Evolutionary conservation across 768 basidiomycete species (phyloP), one percentile per base, ranked within the genome.

Genomic region (Leccinum incarnatum): DNA sequence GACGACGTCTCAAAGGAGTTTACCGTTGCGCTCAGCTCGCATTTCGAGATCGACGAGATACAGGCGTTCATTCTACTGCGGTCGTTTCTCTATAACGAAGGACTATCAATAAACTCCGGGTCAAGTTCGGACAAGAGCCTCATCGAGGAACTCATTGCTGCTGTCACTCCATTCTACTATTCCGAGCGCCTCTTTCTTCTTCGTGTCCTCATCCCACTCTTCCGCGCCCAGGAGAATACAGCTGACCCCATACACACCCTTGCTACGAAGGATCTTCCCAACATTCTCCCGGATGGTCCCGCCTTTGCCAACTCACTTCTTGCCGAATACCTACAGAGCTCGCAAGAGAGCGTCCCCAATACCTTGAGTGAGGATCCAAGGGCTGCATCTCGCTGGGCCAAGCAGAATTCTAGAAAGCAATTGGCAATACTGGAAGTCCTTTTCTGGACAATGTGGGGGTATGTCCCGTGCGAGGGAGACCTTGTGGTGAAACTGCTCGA

Each of bases 401-500:
- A 88, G 74, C 87, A 93, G 71, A 88, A 84, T 66, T 68, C 81
- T 32, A 83, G 82, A 66, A 88, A 95, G 67, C 95, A 96, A 70
- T 75, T 93, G 45, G 85, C 86, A 11, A 69, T 94, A 46, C 76
- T 97, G 51, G 93, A 97, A 63, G 83, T 95, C 34, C 78, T 97
- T 48, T 98, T 97, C 73, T 92, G 91, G 84, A 81, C 86, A 5
- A 87, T 94, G 83, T 95, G 89, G 86, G 85, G 82, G 12, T 87
- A 84, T 57, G 82, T 83, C 11, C 73, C 86, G 0, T 87, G 90
- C 64, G 81, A 78, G 37, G 90, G 87, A 2, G 75, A 81, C 4
- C 67, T 89, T 56, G 86, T 92, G 29, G 77, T 80, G 63, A 75
- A 76, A 55, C 80, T 94, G 37, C 84, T 86, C 69, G 79, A 86